phyloP scores from a whole-genome alignment of 1,139 yeast species.

The Yamadazyma songkhlaensis region DNA sequence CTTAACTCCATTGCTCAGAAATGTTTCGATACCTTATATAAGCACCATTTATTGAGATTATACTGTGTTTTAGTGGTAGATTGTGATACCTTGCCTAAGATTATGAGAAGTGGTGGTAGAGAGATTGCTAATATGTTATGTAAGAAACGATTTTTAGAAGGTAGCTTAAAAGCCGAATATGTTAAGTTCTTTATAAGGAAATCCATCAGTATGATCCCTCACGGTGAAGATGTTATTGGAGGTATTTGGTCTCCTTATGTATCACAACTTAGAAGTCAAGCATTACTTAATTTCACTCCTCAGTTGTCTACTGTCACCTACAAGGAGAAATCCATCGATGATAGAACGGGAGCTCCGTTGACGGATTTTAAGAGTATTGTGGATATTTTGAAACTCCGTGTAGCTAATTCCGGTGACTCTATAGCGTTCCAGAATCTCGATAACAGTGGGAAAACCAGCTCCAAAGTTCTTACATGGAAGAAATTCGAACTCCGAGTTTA shows the following conservation, averaged over 20 bases:
- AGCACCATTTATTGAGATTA: conserved; percentile 71
- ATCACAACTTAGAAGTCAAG: conserved; percentile 54
- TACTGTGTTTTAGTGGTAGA: conserved; percentile 82
- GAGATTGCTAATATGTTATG: conserved; percentile 95
- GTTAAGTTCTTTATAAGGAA: conserved; percentile 75
- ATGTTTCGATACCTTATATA: conserved; percentile 66
- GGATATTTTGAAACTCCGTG: conserved; percentile 78
- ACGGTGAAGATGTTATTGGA: conserved; percentile 75
- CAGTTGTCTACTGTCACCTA: conserved; percentile 78
- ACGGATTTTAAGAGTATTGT: conserved; percentile 71
- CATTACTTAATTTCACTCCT: conserved; percentile 38
- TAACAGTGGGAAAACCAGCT: conserved; percentile 46
- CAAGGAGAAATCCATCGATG: conserved; percentile 72
- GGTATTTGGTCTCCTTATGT: conserved; percentile 84
- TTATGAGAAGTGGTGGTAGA: conserved; percentile 76
- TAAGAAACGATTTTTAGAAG: conserved; percentile 75
- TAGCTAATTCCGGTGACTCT: conserved; percentile 71
- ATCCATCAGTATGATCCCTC: conserved; percentile 67
- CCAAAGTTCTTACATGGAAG: conserved; percentile 73
- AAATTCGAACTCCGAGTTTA: conserved; percentile 77
- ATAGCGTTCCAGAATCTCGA: conserved; percentile 74
- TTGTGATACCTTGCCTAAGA: conserved; percentile 80
- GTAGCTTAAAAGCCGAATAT: conserved; percentile 70
- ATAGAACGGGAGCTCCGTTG: conserved; percentile 68
- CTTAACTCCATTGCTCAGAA: conserved; percentile 74